phyloP scores from a whole-genome alignment of 352 stramenopile genomes.

The Elongisporangium anandrum region DNA sequence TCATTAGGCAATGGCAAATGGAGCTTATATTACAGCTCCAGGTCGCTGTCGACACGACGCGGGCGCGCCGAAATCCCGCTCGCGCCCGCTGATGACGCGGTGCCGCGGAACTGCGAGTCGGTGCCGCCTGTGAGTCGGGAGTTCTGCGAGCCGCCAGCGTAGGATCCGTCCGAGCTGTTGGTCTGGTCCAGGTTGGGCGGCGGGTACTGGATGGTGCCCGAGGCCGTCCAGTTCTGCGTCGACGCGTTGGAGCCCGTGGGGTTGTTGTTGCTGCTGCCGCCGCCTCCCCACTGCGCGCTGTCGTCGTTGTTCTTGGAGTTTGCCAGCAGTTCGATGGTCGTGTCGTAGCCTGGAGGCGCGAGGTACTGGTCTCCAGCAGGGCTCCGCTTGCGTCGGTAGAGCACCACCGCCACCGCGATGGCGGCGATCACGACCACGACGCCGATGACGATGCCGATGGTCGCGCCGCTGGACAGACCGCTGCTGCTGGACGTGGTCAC shows the following conservation, averaged over 20 bases:
- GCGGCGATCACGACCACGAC: constrained; percentile 41
- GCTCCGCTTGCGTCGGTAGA: constrained; percentile 25
- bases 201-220: constrained; percentile 9
- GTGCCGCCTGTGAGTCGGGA: constrained; percentile 8
- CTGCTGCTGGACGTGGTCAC: constrained; percentile 8
- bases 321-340: constrained; percentile 25
- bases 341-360: constrained; percentile 45
- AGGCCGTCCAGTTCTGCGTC: constrained; percentile 12
- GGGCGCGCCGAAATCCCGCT: constrained; percentile 7
- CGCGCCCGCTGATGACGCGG: constrained; percentile 3
- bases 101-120: constrained; percentile 15
- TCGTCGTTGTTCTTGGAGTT: constrained; percentile 17
- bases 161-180: constrained; percentile 33
- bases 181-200: constrained; percentile 35
- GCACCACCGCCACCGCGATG: constrained; percentile 30
- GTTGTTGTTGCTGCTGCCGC: background rate
- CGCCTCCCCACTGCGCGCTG: constrained; percentile 7
- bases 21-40: constrained; percentile 40
- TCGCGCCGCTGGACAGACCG: constrained; percentile 36
- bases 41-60: constrained; percentile 53
- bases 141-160: constrained; percentile 8
- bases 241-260: background rate
- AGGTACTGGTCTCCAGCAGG: constrained; percentile 21
- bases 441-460: constrained; percentile 59
- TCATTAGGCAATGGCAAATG: background rate